Percentiles rank a stretch among this genome's conserved stretches.
phyloP scores from a whole-genome alignment of 352 stramenopile species.

The Pythium myriotylum region DNA sequence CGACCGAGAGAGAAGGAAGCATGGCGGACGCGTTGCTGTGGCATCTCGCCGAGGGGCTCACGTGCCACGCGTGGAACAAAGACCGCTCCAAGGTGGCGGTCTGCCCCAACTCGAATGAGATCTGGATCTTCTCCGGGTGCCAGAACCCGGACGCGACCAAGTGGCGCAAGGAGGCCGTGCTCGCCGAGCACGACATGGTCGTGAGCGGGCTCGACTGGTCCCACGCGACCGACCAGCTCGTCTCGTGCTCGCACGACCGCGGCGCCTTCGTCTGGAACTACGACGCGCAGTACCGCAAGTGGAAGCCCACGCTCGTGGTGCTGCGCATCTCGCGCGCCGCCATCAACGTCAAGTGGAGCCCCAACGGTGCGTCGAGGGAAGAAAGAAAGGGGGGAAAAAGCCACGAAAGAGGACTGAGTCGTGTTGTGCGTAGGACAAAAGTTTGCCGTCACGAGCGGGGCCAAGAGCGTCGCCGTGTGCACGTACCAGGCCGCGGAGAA shows the following conservation, averaged over 20 bases:
- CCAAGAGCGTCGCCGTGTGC: conserved; percentile 94
- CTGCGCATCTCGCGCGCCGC: conserved; percentile 91
- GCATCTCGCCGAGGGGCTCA: conserved; percentile 83
- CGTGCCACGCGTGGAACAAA: conserved; percentile 92
- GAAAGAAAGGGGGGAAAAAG: no score
- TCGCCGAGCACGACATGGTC: conserved; percentile 93
- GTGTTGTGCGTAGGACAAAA: conserved; percentile 70
- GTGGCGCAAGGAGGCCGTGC: conserved; percentile 85
- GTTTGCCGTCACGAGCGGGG: conserved; percentile 92
- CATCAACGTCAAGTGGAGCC: conserved; percentile 94
- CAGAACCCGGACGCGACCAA: conserved; percentile 71
- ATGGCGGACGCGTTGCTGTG: conserved; percentile 55
- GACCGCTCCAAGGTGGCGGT: conserved; percentile 89
- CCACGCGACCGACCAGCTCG: conserved; percentile 91
- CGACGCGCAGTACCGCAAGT: conserved; percentile 80
- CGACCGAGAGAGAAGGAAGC: neutral
- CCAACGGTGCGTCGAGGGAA: conserved; percentile 82
- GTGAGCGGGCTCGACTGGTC: conserved; percentile 94
- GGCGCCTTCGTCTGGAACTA: conserved; percentile 96
- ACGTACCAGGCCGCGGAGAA: conserved; percentile 92
- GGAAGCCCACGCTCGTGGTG: conserved; percentile 92
- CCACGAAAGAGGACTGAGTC: neutral
- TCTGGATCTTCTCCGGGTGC: conserved; percentile 92
- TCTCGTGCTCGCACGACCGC: conserved; percentile 94
- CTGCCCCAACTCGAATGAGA: conserved; percentile 92